These are phyloP conservation scores for Trichaptum fuscoviolaceum DNA, from an alignment of 768 basidiomycete species.

Conservation along the genomic window DNA sequence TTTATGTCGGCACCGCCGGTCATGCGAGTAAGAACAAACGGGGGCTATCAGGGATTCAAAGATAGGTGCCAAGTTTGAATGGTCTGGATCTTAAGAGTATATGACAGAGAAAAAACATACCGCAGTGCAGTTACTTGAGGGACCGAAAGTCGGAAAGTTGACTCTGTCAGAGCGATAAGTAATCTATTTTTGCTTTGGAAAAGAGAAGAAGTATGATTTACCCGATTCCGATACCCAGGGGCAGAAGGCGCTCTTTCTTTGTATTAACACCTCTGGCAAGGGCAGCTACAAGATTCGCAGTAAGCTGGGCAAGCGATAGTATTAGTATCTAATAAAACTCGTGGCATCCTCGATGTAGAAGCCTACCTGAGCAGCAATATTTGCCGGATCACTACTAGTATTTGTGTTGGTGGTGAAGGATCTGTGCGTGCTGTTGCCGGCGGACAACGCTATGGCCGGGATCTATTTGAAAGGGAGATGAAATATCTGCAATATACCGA, in stretches of 20 bases:
- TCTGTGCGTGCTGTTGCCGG: constrained; percentile 24
- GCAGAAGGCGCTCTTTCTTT: constrained; percentile 19
- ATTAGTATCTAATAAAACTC: neutral
- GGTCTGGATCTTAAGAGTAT: neutral
- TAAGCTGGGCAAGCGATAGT: constrained; percentile 4
- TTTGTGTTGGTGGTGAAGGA: constrained; percentile 25
- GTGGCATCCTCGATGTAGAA: neutral
- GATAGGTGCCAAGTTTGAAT: neutral
- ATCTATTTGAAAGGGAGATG: constrained; percentile 13
- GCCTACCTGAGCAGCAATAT: constrained; percentile 20
- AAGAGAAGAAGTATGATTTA: constrained; percentile 9
- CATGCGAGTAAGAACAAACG: constrained; percentile 25
- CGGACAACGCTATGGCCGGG: constrained; percentile 26
- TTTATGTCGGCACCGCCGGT: constrained; percentile 24
- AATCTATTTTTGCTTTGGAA: too few relatives aligned
- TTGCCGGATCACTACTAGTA: constrained; percentile 22
- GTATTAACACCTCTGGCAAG: constrained; percentile 19
- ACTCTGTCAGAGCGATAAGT: constrained; percentile 12
- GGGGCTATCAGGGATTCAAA: constrained; percentile 16
- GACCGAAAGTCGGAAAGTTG: constrained; percentile 22
- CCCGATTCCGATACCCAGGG: constrained; percentile 24
- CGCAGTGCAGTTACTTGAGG: constrained; percentile 18
- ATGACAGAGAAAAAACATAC: constrained; percentile 6
- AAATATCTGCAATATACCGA: neutral
- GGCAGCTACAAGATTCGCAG: constrained; percentile 22